These are phyloP conservation scores for Raphanus sativus DNA, from an alignment of 345 rosid genomes.

Conservation along the genomic window DNA sequence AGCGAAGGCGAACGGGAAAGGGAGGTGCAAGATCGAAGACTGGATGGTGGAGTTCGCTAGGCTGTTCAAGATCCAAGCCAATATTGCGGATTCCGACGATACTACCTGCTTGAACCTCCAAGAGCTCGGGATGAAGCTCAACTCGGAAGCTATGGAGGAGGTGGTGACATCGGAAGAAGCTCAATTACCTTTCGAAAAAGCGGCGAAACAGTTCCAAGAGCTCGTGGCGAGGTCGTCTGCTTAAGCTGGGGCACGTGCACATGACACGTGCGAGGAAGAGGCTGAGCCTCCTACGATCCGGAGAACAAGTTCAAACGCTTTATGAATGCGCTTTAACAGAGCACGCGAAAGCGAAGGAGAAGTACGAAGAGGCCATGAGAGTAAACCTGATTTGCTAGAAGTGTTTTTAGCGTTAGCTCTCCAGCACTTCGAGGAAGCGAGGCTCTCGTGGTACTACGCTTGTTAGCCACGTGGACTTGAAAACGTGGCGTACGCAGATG, in stretches of 20 bases:
- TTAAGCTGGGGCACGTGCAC: conserved; percentile 87
- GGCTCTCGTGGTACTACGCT: conserved; percentile 80
- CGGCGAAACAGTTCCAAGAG: conserved; percentile 84
- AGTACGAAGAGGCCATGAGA: conserved; percentile 73
- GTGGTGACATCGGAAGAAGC: conserved; percentile 84
- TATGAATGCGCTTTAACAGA: conserved; percentile 65
- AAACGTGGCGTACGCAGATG: conserved; percentile 61
- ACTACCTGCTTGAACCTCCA: conserved; percentile 62
- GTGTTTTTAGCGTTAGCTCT: conserved; percentile 67
- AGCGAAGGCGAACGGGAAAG: conserved; percentile 36
- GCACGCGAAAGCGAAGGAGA: conserved; percentile 54
- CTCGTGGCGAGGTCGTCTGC: conserved; percentile 81
- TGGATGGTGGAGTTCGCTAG: conserved; percentile 85
- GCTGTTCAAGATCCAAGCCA: conserved; percentile 74
- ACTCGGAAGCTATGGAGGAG: conserved; percentile 93
- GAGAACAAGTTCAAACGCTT: conserved; percentile 41
- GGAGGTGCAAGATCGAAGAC: conserved; percentile 54
- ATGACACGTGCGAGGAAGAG: conserved; percentile 81
- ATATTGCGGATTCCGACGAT: conserved; percentile 60
- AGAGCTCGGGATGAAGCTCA: conserved; percentile 75
- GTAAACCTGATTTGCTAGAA: conserved; percentile 82
- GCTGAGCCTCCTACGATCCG: conserved; percentile 55
- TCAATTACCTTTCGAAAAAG: conserved; percentile 62
- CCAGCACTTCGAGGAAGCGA: conserved; percentile 88
- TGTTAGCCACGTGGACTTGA: conserved; percentile 54